Percentiles rank a stretch among this genome's conserved stretches.
Evolutionary conservation across 202 grass and related monocot species (phyloP).

Genomic region (Brachypodium distachyon): DNA sequence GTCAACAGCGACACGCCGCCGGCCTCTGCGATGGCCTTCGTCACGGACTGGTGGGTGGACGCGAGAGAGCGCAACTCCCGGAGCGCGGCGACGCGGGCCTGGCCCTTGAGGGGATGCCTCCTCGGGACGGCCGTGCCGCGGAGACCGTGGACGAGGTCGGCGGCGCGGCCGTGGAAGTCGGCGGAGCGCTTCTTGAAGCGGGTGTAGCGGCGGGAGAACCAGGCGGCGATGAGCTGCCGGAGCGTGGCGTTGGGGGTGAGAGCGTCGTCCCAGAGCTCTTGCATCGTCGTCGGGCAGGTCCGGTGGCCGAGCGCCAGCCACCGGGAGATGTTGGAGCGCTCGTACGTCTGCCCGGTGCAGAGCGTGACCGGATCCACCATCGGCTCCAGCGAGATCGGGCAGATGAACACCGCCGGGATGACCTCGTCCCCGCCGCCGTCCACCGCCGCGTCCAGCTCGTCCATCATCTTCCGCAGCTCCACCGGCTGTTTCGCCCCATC

Average conservation of each 20-base stretch:
- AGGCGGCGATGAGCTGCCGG: conserved; percentile 78
- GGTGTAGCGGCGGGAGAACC: conserved; percentile 83
- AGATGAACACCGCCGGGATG: conserved; percentile 90
- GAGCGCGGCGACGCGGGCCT: conserved; percentile 59
- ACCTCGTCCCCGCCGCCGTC: conserved; percentile 50
- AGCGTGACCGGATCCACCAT: conserved; percentile 99
- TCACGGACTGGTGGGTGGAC: conserved; percentile 53
- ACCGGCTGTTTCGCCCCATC: conserved; percentile 43
- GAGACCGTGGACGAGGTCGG: conserved; percentile 54
- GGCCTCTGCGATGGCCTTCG: conserved; percentile 51
- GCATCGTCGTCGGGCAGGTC: conserved; percentile 99
- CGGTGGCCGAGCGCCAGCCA: conserved; percentile 89
- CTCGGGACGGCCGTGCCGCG: conserved; percentile 41
- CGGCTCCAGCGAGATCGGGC: conserved; percentile 94
- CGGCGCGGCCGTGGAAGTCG: conserved; percentile 86
- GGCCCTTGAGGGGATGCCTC: conserved; percentile 60
- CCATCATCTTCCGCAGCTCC: conserved; percentile 85
- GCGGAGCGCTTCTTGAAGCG: conserved; percentile 82
- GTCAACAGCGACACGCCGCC: conserved; percentile 49
- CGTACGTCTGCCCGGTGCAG: conserved; percentile 97
- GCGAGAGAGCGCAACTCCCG: conserved; percentile 60
- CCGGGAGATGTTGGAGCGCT: conserved; percentile 73
- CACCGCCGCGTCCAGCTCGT: conserved; percentile 69
- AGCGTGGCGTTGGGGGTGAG: conserved; percentile 93
- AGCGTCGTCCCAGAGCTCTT: conserved; percentile 88